Base-by-base conservation (phyloP, 2,329 filamentous ascomycete genomes). In the Fusarium siculi region DNA sequence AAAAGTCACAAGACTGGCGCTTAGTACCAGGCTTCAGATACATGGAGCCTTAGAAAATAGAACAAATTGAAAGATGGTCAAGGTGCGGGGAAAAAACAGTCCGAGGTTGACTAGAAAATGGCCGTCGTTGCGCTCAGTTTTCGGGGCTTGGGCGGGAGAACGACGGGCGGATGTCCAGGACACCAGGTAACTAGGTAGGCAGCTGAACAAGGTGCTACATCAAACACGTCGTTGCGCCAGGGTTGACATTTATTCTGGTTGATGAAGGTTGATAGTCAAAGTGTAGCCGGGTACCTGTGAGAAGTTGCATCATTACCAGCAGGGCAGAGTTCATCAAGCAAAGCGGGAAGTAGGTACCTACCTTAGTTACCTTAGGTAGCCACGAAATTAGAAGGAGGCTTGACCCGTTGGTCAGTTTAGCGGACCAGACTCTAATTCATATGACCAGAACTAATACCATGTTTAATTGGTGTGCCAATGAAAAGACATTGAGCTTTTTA, bases 1-100 rank as follows among this genome's bases (percentile, higher is more conserved):
- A 58, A 58, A 58, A 52, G 34, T 58, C 43, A 32, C 55, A 58
- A 39, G 55, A 58, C 23, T 52, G 55, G 16, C 55, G 43, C 28
- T 52, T 58, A 7, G 37, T 21, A 21, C 55, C 55, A 18, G 21
- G 55, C 25, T 58, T 58, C 15, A 58, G 34, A 30, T 32, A 32
- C 43, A 58, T 58, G 5, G 16, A 19, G 30, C 47, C 9, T 30
- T 19, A 2, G 2, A 50, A 32, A 9, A 50, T 23, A 11, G 30
- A 50, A 30, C 7, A 14, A 19, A 32, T 9, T 12, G 16, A 23
- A 14, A 32, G 32, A 34, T 23, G 47, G 2, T 16, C 30, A 50
- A 50, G 16, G 16, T 19, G 30, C 21, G 21, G 47, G 30, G 7
- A 28, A 28, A n/a, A 19, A 10, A 19, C 47, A 9, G 21, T 18